Conservation (phyloP, 495 filamentous ascomycete genomes). For the Penicillium salamii region DNA sequence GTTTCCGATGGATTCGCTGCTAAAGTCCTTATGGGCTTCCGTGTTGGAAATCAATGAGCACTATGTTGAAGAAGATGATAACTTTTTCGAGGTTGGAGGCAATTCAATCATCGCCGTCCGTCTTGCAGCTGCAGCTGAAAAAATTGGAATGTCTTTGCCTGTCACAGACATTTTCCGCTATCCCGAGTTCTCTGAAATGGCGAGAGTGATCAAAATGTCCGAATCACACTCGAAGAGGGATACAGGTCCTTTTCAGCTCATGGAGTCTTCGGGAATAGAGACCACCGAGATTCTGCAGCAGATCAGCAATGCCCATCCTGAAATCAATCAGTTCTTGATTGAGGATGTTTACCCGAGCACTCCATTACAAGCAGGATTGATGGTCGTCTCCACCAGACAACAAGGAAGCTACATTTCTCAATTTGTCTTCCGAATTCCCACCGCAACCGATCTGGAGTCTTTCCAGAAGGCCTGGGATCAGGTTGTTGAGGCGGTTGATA, state of each 20-base stretch:
- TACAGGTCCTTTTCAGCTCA: not conserved
- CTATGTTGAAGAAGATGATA: conserved; percentile 26
- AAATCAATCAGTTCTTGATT: conserved; percentile 29
- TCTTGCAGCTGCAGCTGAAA: conserved; percentile 35
- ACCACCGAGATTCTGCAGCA: not conserved
- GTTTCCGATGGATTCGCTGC: no score
- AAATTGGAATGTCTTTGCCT: conserved; percentile 31
- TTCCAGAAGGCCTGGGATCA: conserved; percentile 40
- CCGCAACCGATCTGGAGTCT: conserved; percentile 21
- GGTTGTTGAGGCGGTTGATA: conserved; percentile 23
- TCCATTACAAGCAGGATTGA: conserved; percentile 57
- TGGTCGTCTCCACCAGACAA: conserved; percentile 42
- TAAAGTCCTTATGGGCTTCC: conserved; percentile 19
- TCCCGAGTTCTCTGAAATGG: conserved; percentile 7
- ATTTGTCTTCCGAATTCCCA: conserved; percentile 24
- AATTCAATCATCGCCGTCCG: conserved; percentile 52
- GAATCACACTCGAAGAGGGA: no score
- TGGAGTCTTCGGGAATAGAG: no score
- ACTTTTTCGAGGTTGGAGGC: conserved; percentile 50
- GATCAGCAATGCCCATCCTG: not conserved
- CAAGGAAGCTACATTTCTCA: conserved; percentile 31
- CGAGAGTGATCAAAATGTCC: not conserved
- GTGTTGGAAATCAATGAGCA: conserved; percentile 20
- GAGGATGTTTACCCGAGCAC: conserved; percentile 61
- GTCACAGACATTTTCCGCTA: conserved; percentile 43